phyloP scores from a whole-genome alignment of 768 basidiomycete genomes.

The Phlegmacium glaucopus region DNA sequence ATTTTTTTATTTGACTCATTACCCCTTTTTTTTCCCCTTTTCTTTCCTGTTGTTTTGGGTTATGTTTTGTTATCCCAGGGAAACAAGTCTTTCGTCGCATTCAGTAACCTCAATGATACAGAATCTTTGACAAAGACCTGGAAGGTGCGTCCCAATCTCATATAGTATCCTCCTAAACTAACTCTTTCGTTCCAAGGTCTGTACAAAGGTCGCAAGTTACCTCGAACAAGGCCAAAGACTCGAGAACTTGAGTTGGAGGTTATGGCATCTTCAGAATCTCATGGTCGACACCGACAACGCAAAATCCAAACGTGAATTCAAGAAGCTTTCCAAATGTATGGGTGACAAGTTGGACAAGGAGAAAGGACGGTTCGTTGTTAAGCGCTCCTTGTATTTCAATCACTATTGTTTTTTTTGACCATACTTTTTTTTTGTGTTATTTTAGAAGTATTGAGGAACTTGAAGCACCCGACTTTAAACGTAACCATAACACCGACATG shows the following conservation, averaged over 20 bases:
- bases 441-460: constrained; percentile 80
- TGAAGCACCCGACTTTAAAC: constrained; percentile 78
- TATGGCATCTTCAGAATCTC: constrained; percentile 90
- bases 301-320: constrained; percentile 85
- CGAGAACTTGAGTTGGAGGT: constrained; percentile 89
- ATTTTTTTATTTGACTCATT: constrained; percentile 7
- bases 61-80: constrained; percentile 47
- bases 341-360: constrained; percentile 91
- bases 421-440: neutral
- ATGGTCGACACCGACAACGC: constrained; percentile 92
- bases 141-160: constrained; percentile 53
- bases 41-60: constrained; percentile 13
- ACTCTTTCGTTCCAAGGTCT: constrained; percentile 56
- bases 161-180: neutral
- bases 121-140: constrained; percentile 88
- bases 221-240: constrained; percentile 90
- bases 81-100: constrained; percentile 94
- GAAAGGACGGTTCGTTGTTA: constrained; percentile 71
- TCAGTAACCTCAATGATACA: constrained; percentile 82
- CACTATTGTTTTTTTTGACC: constrained; percentile 9
- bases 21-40: constrained; percentile 10
- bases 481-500: constrained; percentile 75
- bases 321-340: constrained; percentile 85
- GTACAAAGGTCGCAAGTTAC: constrained; percentile 87
- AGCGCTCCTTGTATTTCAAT: constrained; percentile 12